These are phyloP conservation scores for Diplodia mutila DNA, from an alignment of 2,329 filamentous ascomycete species.

Conservation along the genomic window DNA sequence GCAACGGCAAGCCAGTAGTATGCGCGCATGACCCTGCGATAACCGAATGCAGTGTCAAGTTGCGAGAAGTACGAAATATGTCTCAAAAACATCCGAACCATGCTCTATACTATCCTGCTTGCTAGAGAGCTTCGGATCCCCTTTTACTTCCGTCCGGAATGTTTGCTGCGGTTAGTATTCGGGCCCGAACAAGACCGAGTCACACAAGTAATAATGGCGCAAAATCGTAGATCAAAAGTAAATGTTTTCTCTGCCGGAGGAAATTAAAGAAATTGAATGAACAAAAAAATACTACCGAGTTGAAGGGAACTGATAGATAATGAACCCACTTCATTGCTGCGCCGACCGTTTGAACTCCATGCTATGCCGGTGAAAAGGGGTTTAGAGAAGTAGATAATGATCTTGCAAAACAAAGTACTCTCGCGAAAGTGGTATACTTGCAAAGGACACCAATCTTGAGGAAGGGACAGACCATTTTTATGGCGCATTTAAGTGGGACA, in stretches of 20 bases:
- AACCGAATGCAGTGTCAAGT: neutral
- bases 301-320: neutral
- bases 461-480: neutral
- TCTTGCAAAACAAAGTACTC: neutral
- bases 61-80: neutral
- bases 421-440: slow-evolving; percentile 20
- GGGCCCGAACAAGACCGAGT: neutral
- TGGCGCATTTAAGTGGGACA: slow-evolving; percentile 3
- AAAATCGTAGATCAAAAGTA: neutral
- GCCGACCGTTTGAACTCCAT: slow-evolving; percentile 16
- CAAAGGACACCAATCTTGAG: slow-evolving; percentile 12
- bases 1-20: neutral
- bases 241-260: slow-evolving; percentile 13
- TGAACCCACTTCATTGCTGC: slow-evolving; percentile 15
- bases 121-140: neutral
- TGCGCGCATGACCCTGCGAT: neutral
- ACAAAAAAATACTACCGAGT: slow-evolving; percentile 8
- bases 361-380: slow-evolving; percentile 20
- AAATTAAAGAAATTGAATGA: slow-evolving; percentile 1
- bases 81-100: neutral
- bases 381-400: neutral
- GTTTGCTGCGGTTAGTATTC: neutral
- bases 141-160: neutral
- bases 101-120: neutral
- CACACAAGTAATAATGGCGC: neutral